Evolutionary conservation across 1,284 basidiomycete species (phyloP).

Genomic region (Leucoagaricus sp.): DNA sequence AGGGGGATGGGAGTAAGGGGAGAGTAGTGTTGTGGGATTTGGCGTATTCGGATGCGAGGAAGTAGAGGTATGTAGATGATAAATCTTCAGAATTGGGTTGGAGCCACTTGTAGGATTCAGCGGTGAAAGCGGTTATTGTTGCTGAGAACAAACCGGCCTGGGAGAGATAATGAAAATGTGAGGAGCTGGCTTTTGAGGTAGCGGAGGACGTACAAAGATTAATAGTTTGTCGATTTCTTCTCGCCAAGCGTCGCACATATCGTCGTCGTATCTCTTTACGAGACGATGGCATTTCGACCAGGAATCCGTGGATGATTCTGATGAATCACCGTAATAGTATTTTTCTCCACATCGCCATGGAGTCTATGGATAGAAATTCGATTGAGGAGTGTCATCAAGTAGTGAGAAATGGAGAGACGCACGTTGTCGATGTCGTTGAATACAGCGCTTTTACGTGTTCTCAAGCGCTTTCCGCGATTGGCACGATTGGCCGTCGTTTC

Average conservation of each 20-base stretch:
- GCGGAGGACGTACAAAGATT: constrained; percentile 25
- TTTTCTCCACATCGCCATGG: constrained; percentile 28
- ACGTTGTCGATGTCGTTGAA: no score
- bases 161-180: no score
- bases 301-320: constrained; percentile 21
- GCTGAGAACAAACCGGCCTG: constrained; percentile 34
- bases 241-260: constrained; percentile 30
- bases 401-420: no score
- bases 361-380: background rate
- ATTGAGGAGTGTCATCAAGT: background rate
- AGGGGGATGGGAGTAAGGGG: background rate
- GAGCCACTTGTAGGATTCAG: constrained; percentile 24
- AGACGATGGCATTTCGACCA: constrained; percentile 26
- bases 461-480: no score
- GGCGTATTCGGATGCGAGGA: constrained; percentile 12
- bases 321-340: constrained; percentile 19
- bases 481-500: background rate
- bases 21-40: constrained; percentile 1
- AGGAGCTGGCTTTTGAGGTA: background rate
- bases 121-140: constrained; percentile 27
- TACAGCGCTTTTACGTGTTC: no score
- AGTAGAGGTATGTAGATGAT: constrained; percentile 18
- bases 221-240: constrained; percentile 29
- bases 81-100: constrained; percentile 9
- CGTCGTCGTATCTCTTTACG: constrained; percentile 28